These are phyloP conservation scores for Persicaria tinctoria DNA, from an alignment of 148 eudicot species.

Conservation along the genomic window DNA sequence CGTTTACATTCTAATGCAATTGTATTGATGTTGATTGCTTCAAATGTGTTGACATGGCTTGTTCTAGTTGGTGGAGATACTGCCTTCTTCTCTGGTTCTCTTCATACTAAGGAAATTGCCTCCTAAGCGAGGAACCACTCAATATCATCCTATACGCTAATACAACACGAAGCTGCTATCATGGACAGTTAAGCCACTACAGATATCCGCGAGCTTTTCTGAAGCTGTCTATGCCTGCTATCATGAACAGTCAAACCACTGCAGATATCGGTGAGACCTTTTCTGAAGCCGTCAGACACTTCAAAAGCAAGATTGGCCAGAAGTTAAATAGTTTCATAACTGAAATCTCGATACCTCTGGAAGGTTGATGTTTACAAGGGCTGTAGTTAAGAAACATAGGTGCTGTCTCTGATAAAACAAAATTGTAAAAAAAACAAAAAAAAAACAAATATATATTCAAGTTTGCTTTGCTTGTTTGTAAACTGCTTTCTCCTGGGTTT, in stretches of 20 bases:
- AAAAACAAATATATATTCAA: background rate
- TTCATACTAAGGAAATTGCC: conserved; percentile 94
- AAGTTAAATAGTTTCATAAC: background rate
- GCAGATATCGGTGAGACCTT: background rate
- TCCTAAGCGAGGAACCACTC: conserved; percentile 78
- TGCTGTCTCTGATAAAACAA: background rate
- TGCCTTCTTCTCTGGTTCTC: conserved; percentile 84
- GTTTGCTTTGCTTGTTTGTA: background rate
- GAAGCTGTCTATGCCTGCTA: background rate
- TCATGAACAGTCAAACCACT: no score
- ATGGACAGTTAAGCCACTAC: background rate
- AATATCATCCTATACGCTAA: conserved; percentile 69
- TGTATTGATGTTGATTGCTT: background rate
- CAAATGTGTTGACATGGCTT: no score
- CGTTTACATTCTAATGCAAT: background rate
- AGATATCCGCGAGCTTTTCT: background rate
- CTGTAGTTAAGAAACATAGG: background rate
- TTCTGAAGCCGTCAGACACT: background rate
- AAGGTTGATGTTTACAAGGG: background rate
- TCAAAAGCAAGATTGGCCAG: background rate
- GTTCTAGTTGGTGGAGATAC: conserved; percentile 75
- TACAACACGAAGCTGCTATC: background rate
- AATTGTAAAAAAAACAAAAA: background rate
- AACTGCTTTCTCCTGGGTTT: background rate
- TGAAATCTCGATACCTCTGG: background rate